Conservation (phyloP, 441 rosid genomes). For the Iberis amara region DNA sequence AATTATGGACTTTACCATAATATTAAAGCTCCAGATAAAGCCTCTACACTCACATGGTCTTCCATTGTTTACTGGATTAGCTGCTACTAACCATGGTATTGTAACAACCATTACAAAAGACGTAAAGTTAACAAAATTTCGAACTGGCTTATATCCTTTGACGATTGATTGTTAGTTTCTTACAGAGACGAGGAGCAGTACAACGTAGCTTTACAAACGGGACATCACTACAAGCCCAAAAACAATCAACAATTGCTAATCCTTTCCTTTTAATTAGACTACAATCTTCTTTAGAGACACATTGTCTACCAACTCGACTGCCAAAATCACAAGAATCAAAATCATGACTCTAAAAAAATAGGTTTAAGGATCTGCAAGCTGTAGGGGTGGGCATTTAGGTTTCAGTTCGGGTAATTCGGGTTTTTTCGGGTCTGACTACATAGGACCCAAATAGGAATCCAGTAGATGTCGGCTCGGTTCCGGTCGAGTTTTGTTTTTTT, state of each 20-base stretch:
- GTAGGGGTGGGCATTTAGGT: no score
- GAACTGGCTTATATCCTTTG: background rate
- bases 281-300: conserved; percentile 80
- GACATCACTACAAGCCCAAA: conserved; percentile 93
- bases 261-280: conserved; percentile 72
- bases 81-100: conserved; percentile 99
- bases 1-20: conserved; percentile 51
- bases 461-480: no score
- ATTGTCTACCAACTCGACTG: conserved; percentile 87
- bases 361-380: background rate
- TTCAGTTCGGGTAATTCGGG: no score
- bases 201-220: conserved; percentile 85
- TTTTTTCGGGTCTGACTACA: no score
- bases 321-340: conserved; percentile 15
- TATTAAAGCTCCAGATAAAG: conserved; percentile 79
- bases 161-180: conserved; percentile 26
- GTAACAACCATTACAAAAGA: conserved; percentile 25
- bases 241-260: conserved; percentile 93
- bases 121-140: background rate
- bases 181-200: conserved; percentile 83
- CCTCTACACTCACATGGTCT: conserved; percentile 89
- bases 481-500: no score
- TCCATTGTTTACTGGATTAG: conserved; percentile 94
- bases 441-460: no score
- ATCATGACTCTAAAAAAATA: background rate